Evolutionary conservation across 352 stramenopile genomes (phyloP).

Genomic region (Phytophthora pinifolia): DNA sequence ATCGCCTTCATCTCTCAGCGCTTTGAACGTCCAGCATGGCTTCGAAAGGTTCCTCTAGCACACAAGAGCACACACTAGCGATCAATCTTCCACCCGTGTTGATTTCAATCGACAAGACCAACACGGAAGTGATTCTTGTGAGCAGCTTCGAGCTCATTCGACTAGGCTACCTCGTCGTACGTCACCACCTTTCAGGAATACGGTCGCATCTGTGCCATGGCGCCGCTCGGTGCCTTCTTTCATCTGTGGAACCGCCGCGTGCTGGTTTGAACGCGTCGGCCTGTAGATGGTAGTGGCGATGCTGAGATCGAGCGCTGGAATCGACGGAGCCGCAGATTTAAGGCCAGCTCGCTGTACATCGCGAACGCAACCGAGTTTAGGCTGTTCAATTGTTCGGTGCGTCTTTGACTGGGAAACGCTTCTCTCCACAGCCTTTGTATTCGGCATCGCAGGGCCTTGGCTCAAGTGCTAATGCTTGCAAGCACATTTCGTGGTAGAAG

Average conservation of each 20-base stretch:
- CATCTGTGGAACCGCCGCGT: neutral
- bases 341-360: slow-evolving; percentile 1
- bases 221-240: neutral
- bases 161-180: slow-evolving; percentile 9
- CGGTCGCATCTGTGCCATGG: slow-evolving; percentile 1
- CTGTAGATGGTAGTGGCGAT: no score
- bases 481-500: no score
- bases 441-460: no score
- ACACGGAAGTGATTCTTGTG: slow-evolving; percentile 4
- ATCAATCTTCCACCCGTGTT: no score
- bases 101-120: neutral
- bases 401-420: slow-evolving; percentile 26
- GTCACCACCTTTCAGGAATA: slow-evolving; percentile 4
- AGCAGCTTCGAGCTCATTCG: slow-evolving; percentile 18
- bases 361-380: slow-evolving; percentile 9
- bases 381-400: neutral
- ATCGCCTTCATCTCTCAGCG: neutral
- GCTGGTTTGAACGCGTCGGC: no score
- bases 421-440: neutral
- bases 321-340: no score
- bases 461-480: neutral
- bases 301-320: no score
- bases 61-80: no score
- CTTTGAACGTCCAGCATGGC: neutral
- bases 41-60: no score